Evolutionary conservation across 2,329 filamentous ascomycete species (phyloP), one percentile per base, ranked within the genome.

Genomic region (Orbilia ellipsospora): DNA sequence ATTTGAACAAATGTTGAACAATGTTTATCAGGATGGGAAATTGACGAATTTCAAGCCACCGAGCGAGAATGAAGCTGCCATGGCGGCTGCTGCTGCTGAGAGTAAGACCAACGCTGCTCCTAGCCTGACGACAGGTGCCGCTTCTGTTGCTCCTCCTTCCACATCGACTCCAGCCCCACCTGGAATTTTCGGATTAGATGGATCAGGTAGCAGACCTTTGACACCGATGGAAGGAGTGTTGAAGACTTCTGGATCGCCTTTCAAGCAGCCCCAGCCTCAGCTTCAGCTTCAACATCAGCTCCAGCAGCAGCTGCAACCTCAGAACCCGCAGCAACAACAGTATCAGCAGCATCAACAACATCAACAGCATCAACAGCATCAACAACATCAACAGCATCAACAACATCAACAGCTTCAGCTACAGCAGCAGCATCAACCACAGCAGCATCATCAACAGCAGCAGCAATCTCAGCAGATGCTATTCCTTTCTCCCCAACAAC

Each of bases 1-100:
- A 3, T 84, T 96, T 61, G 90, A 95, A 79, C 85, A 88, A 42
- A 95, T 95, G 85, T 86, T 98, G 56, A 89, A 93, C 80, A 93
- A 96, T 79, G 92, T 98, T 6, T 97, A 97, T 82, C 85, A 82
- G 80, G 88, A 85, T 84, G 91, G 83, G 75, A 87, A 83, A 79
- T 88, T 85, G 80, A 86, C 82, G 80, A 85, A 86, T 40, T 90
- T 87, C 81, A 86, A 86, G 73, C 86, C 87, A 2, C 88, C 88
- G 10, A 78, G 80, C 7, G 83, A 82, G 68, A 80, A 77, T 7
- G 67, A 69, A 26, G 67, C 60, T 5, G 69, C 63, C 10, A 26
- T 72, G 15, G 65, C 70, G 12, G 69, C 62, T 7, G 60, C 64
- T 4, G 60, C 64, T 4, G 72, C 56, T 52, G 73, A 70, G 28